phyloP scores from a whole-genome alignment of 768 basidiomycete genomes.

The Dictyophora rubrovolvata region DNA sequence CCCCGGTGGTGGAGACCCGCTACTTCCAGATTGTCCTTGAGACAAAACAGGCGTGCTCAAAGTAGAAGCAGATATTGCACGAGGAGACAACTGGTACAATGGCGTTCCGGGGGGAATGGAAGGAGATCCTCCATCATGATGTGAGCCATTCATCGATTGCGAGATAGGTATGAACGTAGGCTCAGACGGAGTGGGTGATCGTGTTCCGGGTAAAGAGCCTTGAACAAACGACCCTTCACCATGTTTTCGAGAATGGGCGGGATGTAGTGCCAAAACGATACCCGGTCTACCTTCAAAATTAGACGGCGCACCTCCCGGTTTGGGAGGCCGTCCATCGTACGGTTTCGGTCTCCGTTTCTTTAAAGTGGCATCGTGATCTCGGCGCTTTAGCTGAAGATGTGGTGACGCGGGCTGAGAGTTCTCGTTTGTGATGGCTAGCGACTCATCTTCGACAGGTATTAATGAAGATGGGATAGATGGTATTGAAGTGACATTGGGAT shows the following conservation, averaged over 20 bases:
- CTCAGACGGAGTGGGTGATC: not conserved
- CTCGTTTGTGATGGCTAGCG: not conserved
- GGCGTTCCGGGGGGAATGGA: not conserved
- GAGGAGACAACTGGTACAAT: not conserved
- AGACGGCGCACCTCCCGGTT: not conserved
- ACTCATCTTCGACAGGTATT: not conserved
- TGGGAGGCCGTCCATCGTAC: constrained; percentile 35
- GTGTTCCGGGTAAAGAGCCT: not conserved
- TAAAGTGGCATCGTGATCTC: constrained; percentile 13
- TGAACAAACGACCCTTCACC: not conserved
- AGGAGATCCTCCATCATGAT: not conserved
- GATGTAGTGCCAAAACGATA: constrained; percentile 5
- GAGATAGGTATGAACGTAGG: not conserved
- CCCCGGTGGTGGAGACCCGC: constrained; percentile 34
- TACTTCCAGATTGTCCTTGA: not conserved
- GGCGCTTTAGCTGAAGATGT: not conserved
- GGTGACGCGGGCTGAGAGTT: not conserved
- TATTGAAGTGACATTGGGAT: not conserved
- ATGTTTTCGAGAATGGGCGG: not conserved
- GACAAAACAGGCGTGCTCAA: not conserved
- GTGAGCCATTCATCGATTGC: not conserved
- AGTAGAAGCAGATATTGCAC: not conserved
- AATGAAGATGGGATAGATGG: not conserved
- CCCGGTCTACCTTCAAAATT: constrained; percentile 7
- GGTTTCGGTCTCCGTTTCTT: constrained; percentile 60